phyloP scores from a whole-genome alignment of 257 asterid genomes.

The Solanum clarkiae region DNA sequence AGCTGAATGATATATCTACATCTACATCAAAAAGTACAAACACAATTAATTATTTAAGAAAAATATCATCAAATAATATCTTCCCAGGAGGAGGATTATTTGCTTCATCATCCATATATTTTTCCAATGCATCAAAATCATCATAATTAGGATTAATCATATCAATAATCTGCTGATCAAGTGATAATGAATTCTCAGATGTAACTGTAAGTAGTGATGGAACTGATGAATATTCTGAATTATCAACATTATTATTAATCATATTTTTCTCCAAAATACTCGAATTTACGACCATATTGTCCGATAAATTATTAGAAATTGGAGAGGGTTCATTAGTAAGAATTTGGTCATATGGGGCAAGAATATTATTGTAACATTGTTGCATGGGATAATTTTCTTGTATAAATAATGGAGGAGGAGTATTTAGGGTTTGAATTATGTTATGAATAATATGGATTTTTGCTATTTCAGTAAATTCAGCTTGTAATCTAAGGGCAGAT shows the following conservation, averaged over 20 bases:
- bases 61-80: constrained; percentile 1
- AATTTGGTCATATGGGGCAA: background rate
- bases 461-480: constrained; percentile 11
- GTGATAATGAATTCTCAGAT: constrained; percentile 6
- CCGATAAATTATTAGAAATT: constrained; percentile 1
- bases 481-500: constrained; percentile 9
- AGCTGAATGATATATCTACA: background rate
- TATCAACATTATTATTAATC: background rate
- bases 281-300: background rate
- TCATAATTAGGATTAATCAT: background rate
- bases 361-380: background rate
- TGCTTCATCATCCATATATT: constrained; percentile 23
- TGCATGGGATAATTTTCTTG: constrained; percentile 4
- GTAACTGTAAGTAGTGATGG: constrained; percentile 24
- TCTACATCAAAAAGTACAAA: background rate
- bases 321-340: background rate
- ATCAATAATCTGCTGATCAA: background rate
- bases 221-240: constrained; percentile 19
- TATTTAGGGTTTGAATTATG: constrained; percentile 19
- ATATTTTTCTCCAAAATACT: background rate
- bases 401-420: constrained; percentile 4
- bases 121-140: background rate
- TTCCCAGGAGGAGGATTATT: constrained; percentile 26
- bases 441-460: constrained; percentile 20
- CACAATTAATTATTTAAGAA: background rate